Conservation (phyloP, 106 monocot genomes). For the Acanthochlamys bracteata region DNA sequence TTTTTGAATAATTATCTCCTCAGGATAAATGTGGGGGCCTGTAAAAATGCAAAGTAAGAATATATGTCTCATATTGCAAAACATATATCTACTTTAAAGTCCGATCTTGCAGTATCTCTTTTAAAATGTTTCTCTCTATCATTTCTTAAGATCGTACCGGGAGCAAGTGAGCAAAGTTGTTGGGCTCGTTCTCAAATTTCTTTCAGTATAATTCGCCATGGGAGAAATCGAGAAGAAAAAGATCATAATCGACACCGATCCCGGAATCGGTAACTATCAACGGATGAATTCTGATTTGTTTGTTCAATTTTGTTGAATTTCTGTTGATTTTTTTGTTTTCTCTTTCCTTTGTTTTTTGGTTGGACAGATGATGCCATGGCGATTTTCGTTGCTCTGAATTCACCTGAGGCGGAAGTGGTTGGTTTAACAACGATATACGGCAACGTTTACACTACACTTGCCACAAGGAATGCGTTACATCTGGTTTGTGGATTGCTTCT, state of each 20-base stretch:
- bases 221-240: conserved; percentile 69
- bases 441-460: conserved; percentile 83
- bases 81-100: too few relatives aligned
- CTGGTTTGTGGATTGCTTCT: conserved; percentile 29
- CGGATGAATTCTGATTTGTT: background rate
- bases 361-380: conserved; percentile 91
- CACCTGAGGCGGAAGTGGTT: conserved; percentile 86
- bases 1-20: too few relatives aligned
- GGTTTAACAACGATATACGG: conserved; percentile 86
- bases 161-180: background rate
- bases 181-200: background rate
- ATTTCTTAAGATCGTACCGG: too few relatives aligned
- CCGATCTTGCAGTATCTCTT: too few relatives aligned
- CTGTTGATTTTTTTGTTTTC: background rate
- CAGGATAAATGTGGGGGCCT: too few relatives aligned
- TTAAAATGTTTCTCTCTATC: too few relatives aligned
- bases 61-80: too few relatives aligned
- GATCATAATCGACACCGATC: conserved; percentile 95
- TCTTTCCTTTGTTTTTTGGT: background rate
- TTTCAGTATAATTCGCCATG: conserved; percentile 18
- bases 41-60: too few relatives aligned
- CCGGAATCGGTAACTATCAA: conserved; percentile 59
- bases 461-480: conserved; percentile 92
- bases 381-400: conserved; percentile 84
- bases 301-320: background rate